Conservation (phyloP, 1,139 yeast genomes). For the Magnusiomyces paraingens region DNA sequence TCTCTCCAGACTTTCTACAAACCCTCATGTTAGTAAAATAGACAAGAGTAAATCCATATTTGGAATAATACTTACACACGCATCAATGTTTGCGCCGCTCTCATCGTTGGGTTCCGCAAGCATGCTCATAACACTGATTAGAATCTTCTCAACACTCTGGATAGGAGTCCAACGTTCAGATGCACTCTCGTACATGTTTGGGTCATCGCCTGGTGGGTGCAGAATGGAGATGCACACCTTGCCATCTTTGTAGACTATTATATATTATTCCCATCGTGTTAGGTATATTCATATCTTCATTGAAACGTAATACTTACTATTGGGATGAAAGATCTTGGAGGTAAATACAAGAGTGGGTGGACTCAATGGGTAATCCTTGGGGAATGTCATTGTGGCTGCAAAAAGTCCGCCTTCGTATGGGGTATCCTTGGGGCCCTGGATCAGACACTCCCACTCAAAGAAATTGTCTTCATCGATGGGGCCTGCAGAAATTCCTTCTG, state of each 20-base stretch:
- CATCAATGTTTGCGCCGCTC: conserved; percentile 95
- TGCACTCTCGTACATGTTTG: conserved; percentile 88
- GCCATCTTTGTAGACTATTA: conserved; percentile 74
- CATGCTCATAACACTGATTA: conserved; percentile 85
- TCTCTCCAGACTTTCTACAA: conserved; percentile 76
- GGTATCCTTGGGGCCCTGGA: conserved; percentile 91
- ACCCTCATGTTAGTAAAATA: not conserved
- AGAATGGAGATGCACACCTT: conserved; percentile 91
- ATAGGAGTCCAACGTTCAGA: conserved; percentile 98
- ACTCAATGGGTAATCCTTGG: conserved; percentile 80
- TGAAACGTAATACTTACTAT: conserved; percentile 34
- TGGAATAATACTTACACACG: conserved; percentile 44
- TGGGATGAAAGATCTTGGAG: conserved; percentile 86
- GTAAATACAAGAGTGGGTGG: conserved; percentile 84
- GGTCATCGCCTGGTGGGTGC: conserved; percentile 97
- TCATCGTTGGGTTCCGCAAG: conserved; percentile 79
- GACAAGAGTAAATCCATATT: not conserved
- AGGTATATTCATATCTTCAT: not conserved
- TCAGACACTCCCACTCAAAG: conserved; percentile 83
- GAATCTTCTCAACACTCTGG: conserved; percentile 91
- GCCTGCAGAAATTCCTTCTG: conserved; percentile 94
- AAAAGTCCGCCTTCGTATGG: conserved; percentile 92
- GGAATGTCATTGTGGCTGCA: conserved; percentile 77
- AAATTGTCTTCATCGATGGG: conserved; percentile 78
- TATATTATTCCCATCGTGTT: not conserved